Evolutionary conservation across 2,329 filamentous ascomycete species (phyloP), one percentile per base, ranked within the genome.

Genomic region (Xylaria sp.): DNA sequence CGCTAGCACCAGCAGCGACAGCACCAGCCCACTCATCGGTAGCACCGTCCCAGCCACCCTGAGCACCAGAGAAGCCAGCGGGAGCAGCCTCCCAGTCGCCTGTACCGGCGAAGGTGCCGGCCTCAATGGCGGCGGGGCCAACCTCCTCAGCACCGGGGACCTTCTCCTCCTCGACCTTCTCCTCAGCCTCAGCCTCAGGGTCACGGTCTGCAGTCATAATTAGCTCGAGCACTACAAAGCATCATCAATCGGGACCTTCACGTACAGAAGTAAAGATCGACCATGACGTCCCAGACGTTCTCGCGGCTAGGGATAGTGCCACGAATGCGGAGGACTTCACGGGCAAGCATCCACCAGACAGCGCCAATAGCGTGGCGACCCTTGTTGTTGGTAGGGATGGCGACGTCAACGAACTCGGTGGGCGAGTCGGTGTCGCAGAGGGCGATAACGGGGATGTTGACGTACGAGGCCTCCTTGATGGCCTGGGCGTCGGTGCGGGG

Each of bases 331-430:
- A 99, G 94, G 83, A 99, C 95, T 90, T 99, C 96, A 89, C 96
- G 96, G 83, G 96, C 95, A 78, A 99, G 90, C 91, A 99, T 91
- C 96, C 96, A 99, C 96, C 96, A 99, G 87, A 99, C 84, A 79
- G 96, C 89, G 88, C 96, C 96, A 80, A 99, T 99, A 83, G 97
- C 91, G 87, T 98, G 94, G 83, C 96, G 95, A 89, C 94, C 95
- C 92, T 99, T 99, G 93, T 99, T 99, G 93, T 99, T 99, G 88
- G 96, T 97, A 81, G 96, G 96, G 86, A 99, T 99, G 85, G 96
- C 96, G 84, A 98, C 93, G 82, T 99, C 96, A 83, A 99, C 96
- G 88, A 95, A 99, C 87, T 99, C 95, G 84, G 96, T 98, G 80
- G 96, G 96, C 71, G 96, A 98, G 89, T 99, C 96, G 81, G 95